Conservation (phyloP, 108 stramenopile genomes). For the Nitzschia putrida region DNA sequence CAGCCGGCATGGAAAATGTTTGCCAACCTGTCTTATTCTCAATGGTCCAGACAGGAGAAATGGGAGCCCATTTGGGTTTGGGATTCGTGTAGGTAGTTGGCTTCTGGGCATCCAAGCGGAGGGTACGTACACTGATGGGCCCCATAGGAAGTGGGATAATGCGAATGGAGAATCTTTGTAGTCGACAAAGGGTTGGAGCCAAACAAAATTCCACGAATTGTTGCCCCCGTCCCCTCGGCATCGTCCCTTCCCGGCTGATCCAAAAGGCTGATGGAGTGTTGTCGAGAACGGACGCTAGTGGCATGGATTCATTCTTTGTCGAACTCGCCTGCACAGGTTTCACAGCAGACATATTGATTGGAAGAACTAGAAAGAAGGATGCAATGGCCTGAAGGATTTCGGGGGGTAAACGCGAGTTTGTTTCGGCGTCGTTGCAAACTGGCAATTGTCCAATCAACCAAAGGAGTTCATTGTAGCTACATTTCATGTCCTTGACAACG, state of each 20-base stretch:
- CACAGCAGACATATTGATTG: slow-evolving; percentile 6
- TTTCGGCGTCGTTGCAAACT: background rate
- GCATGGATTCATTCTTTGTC: slow-evolving; percentile 1
- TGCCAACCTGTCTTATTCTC: slow-evolving; percentile 34
- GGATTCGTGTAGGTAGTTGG: background rate
- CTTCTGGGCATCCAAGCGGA: slow-evolving; percentile 22
- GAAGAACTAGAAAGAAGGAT: slow-evolving; percentile 16
- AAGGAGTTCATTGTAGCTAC: slow-evolving; percentile 4
- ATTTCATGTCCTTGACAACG: slow-evolving; percentile 3
- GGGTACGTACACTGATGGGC: slow-evolving; percentile 19
- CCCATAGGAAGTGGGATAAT: slow-evolving; percentile 32
- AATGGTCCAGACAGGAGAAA: slow-evolving; percentile 23
- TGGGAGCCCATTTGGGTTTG: slow-evolving; percentile 5
- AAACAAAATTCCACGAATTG: slow-evolving; percentile 36
- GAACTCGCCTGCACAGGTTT: slow-evolving; percentile 16
- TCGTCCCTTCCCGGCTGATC: slow-evolving; percentile 26
- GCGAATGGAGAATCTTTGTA: slow-evolving; percentile 12
- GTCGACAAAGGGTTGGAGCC: slow-evolving; percentile 12
- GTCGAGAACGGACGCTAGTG: slow-evolving; percentile 2
- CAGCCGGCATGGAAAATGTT: slow-evolving; percentile 13
- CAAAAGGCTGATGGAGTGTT: slow-evolving; percentile 23
- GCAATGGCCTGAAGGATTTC: slow-evolving; percentile 33
- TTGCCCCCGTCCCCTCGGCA: slow-evolving; percentile 20
- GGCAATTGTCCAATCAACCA: slow-evolving; percentile 2
- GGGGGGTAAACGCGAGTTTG: background rate